Evolutionary conservation across 2,329 filamentous ascomycete genomes (phyloP).

Genomic region (Metarhizium anisopliae): DNA sequence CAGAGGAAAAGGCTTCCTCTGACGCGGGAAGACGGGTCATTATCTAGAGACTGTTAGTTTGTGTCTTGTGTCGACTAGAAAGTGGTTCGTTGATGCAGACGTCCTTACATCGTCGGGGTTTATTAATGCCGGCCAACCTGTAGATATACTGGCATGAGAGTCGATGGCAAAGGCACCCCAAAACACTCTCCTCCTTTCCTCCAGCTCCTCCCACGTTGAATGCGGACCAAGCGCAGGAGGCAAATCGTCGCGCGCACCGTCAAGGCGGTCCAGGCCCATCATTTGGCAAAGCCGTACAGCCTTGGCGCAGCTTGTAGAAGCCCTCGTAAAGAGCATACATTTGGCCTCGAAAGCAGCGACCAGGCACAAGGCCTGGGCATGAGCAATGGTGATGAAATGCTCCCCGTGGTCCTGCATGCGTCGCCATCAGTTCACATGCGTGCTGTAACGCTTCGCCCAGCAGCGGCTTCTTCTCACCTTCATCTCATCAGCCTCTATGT

Average conservation of each 20-base stretch:
- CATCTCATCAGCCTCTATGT: slow-evolving; percentile 78
- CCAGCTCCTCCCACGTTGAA: slow-evolving; percentile 67
- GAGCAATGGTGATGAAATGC: slow-evolving; percentile 65
- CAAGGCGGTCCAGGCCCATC: slow-evolving; percentile 74
- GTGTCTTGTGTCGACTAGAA: not conserved
- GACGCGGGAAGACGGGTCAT: slow-evolving; percentile 71
- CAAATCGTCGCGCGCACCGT: slow-evolving; percentile 54
- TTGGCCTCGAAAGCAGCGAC: slow-evolving; percentile 75
- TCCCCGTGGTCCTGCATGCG: slow-evolving; percentile 59
- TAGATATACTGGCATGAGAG: slow-evolving; percentile 77
- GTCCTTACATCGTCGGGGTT: slow-evolving; percentile 56
- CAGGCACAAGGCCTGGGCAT: slow-evolving; percentile 74
- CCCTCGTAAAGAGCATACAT: slow-evolving; percentile 73
- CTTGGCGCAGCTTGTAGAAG: slow-evolving; percentile 72
- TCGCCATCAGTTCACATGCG: not conserved
- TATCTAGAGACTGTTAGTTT: slow-evolving; percentile 35
- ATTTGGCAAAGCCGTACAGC: slow-evolving; percentile 66
- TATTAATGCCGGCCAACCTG: slow-evolving; percentile 80
- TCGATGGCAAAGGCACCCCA: slow-evolving; percentile 81
- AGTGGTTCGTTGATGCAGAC: not conserved
- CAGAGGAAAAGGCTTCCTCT: slow-evolving; percentile 66
- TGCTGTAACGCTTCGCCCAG: not conserved
- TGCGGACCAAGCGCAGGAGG: slow-evolving; percentile 67
- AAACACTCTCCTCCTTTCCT: slow-evolving; percentile 73
- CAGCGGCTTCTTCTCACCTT: slow-evolving; percentile 34